Conservation (phyloP, 192 early-diverging fungal species). For the Paraglomus brasilianum region DNA sequence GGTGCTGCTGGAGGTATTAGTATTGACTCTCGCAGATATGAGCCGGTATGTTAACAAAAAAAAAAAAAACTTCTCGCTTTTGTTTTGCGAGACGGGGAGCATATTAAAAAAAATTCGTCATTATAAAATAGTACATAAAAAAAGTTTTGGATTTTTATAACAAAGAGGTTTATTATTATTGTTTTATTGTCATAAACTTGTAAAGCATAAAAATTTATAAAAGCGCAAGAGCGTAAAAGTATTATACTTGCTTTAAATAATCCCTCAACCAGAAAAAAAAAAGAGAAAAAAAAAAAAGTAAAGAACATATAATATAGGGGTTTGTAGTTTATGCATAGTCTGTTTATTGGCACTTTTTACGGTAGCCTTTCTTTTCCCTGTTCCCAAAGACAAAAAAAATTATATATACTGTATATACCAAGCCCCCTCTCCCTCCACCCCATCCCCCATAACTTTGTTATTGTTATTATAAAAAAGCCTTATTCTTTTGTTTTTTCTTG, state of each 20-base stretch:
- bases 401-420: background rate
- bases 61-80: background rate
- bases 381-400: background rate
- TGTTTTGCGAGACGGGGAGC: background rate
- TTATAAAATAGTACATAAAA: slow-evolving; percentile 27
- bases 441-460: background rate
- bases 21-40: slow-evolving; percentile 31
- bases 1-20: slow-evolving; percentile 29
- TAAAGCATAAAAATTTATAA: no score
- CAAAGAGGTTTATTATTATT: background rate
- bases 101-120: background rate
- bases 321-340: no score
- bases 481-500: no score
- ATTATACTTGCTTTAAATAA: no score
- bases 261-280: no score
- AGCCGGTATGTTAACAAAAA: slow-evolving; percentile 33
- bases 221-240: no score
- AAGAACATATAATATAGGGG: no score
- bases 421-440: background rate
- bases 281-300: no score
- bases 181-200: background rate
- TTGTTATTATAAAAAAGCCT: no score
- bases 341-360: no score
- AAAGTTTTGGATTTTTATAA: slow-evolving; percentile 10
- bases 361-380: background rate